Conservation (phyloP, 305 asterid species). For the Solanum hybrid region DNA sequence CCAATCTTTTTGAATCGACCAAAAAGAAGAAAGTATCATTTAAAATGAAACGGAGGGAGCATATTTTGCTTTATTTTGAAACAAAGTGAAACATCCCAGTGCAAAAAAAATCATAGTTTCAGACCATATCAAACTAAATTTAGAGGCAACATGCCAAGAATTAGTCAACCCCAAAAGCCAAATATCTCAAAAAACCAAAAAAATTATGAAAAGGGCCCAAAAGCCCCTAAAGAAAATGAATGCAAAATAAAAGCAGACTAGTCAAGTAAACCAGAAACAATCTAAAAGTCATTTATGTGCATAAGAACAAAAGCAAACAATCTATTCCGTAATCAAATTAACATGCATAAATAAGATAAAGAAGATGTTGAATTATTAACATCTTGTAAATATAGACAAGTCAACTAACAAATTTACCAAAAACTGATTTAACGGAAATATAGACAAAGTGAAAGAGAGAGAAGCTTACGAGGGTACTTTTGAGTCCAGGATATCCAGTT, state of each 20-base stretch:
- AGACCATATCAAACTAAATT: background rate
- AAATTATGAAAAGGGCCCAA: background rate
- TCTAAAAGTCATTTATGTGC: background rate
- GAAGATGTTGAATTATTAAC: background rate
- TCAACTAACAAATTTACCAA: background rate
- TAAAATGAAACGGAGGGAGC: background rate
- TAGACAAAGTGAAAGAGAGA: background rate
- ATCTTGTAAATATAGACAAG: background rate
- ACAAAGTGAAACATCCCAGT: background rate
- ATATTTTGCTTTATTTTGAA: background rate
- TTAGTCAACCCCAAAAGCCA: background rate
- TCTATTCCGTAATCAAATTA: background rate
- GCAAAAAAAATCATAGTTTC: background rate
- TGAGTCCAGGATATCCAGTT: background rate
- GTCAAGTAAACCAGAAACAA: background rate
- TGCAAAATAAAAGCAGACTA: background rate
- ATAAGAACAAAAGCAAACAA: background rate
- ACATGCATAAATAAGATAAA: background rate
- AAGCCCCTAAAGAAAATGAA: background rate
- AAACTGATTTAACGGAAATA: background rate
- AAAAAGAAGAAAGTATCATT: background rate
- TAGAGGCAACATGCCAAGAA: background rate
- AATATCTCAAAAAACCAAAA: background rate
- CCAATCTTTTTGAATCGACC: background rate
- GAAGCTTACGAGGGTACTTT: background rate